Conservation (phyloP, 2,329 filamentous ascomycete species). For the Scytalidium sp. region DNA sequence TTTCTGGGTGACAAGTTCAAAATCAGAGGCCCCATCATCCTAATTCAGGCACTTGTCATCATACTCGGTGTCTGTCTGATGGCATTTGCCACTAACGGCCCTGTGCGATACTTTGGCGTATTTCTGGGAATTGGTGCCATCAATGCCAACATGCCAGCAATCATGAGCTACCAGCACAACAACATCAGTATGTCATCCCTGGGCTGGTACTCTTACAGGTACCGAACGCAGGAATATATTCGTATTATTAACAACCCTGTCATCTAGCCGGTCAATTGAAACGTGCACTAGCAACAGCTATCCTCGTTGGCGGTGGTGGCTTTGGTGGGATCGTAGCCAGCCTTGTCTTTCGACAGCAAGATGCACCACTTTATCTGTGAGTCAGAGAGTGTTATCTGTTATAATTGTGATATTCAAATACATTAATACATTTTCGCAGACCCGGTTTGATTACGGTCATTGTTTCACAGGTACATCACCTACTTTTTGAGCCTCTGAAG, state of each 20-base stretch:
- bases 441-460: neutral
- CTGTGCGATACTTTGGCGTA: slow-evolving; percentile 44
- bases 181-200: slow-evolving; percentile 31
- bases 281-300: slow-evolving; percentile 73
- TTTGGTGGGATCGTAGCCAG: slow-evolving; percentile 76
- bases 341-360: slow-evolving; percentile 64
- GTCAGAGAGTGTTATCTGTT: too few relatives aligned
- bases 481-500: neutral
- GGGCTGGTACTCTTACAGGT: neutral
- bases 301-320: slow-evolving; percentile 72
- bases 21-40: slow-evolving; percentile 26
- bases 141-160: slow-evolving; percentile 66
- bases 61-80: neutral
- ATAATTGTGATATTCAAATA: too few relatives aligned
- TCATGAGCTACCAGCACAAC: slow-evolving; percentile 78
- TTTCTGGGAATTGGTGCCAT: slow-evolving; percentile 43
- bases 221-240: too few relatives aligned
- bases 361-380: slow-evolving; percentile 48
- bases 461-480: neutral
- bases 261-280: slow-evolving; percentile 69
- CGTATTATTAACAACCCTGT: neutral
- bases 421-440: too few relatives aligned
- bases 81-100: slow-evolving; percentile 39
- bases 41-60: neutral
- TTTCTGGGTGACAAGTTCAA: slow-evolving; percentile 52